phyloP scores from a whole-genome alignment of 306 rosid species.

The Vigna nakashimae region DNA sequence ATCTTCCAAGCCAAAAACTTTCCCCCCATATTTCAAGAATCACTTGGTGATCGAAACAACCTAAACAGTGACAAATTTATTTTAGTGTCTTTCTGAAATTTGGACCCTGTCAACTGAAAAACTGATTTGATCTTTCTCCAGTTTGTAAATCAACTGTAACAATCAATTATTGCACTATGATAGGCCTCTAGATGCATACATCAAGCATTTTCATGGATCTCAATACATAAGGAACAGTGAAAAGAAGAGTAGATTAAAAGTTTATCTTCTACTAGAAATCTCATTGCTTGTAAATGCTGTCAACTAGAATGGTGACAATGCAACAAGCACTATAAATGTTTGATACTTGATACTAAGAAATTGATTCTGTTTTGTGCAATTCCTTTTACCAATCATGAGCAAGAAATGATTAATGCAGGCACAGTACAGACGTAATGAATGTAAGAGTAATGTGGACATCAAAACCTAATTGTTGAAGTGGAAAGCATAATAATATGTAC shows the following conservation, averaged over 20 bases:
- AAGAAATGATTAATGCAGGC: conserved; percentile 31
- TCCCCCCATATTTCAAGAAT: not conserved
- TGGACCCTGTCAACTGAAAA: conserved; percentile 12
- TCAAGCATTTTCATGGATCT: conserved; percentile 10
- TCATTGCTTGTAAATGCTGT: conserved; percentile 30
- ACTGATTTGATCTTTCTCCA: conserved; percentile 16
- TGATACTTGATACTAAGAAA: conserved; percentile 34
- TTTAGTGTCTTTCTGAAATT: not conserved
- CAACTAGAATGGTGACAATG: conserved; percentile 34
- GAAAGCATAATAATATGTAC: conserved; percentile 36
- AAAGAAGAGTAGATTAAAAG: conserved; percentile 30
- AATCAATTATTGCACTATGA: conserved; percentile 27
- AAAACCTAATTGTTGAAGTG: conserved; percentile 37
- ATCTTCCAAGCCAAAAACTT: conserved; percentile 21
- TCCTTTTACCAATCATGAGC: conserved; percentile 40
- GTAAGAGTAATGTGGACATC: conserved; percentile 32
- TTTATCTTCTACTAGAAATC: conserved; percentile 23
- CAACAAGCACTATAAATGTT: conserved; percentile 20
- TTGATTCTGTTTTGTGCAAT: conserved; percentile 37
- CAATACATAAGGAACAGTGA: not conserved
- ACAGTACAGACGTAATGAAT: conserved; percentile 37
- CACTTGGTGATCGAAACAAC: not conserved
- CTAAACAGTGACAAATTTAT: not conserved
- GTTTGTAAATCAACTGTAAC: conserved; percentile 27
- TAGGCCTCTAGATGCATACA: not conserved